These are phyloP conservation scores for Clavispora phyllophila DNA, from an alignment of 805 yeast genomes.

Conservation along the genomic window DNA sequence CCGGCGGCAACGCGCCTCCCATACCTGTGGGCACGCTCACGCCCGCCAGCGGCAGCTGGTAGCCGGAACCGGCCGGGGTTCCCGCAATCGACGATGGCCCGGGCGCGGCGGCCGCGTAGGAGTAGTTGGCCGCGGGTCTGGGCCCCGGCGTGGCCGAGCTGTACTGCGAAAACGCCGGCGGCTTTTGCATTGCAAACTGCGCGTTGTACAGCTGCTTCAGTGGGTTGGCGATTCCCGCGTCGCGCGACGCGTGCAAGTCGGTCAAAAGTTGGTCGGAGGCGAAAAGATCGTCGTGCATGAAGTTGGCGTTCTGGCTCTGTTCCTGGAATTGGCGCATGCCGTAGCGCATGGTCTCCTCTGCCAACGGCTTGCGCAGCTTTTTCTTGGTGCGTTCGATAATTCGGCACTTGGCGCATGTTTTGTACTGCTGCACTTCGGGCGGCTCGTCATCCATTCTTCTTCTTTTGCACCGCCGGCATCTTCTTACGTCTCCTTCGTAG, in stretches of 20 bases:
- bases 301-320: conserved; percentile 29
- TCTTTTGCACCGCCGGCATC: conserved; percentile 55
- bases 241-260: conserved; percentile 11
- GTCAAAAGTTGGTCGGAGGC: conserved; percentile 18
- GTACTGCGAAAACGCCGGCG: conserved; percentile 3
- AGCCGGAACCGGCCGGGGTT: conserved; percentile 1
- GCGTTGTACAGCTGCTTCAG: conserved; percentile 12
- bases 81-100: conserved; percentile 3
- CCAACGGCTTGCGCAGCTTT: conserved; percentile 41
- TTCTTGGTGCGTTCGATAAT: conserved; percentile 46
- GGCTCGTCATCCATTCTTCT: conserved; percentile 53
- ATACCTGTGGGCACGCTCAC: background rate
- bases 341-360: conserved; percentile 42
- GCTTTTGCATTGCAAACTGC: conserved; percentile 11
- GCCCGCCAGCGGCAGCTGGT: conserved; percentile 7
- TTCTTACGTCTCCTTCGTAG: conserved; percentile 23
- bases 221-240: conserved; percentile 7
- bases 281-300: conserved; percentile 28
- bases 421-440: conserved; percentile 51
- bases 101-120: conserved; percentile 6
- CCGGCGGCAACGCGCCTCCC: conserved; percentile 1
- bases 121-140: conserved; percentile 4
- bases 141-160: background rate
- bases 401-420: conserved; percentile 55
- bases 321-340: conserved; percentile 42